Conservation (phyloP, 116 monocot genomes). For the Cymodocea nodosa region DNA sequence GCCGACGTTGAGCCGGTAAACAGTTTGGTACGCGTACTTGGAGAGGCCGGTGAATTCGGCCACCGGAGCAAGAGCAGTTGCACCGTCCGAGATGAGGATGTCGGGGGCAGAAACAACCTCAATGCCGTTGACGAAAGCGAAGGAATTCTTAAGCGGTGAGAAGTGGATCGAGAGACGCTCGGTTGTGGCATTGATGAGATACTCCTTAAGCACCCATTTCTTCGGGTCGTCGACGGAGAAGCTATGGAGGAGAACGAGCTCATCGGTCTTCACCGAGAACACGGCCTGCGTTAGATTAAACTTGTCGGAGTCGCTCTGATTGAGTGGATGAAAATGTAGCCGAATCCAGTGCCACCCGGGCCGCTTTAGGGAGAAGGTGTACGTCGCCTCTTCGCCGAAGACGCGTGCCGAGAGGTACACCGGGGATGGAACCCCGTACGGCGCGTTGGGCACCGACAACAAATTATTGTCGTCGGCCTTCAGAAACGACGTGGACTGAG, state of each 20-base stretch:
- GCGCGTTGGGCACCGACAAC: slow-evolving; percentile 18
- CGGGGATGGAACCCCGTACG: slow-evolving; percentile 42
- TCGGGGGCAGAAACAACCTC: slow-evolving; percentile 21
- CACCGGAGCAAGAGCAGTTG: slow-evolving; percentile 5
- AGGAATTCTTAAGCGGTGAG: slow-evolving; percentile 16
- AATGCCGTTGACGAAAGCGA: slow-evolving; percentile 21
- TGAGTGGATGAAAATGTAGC: slow-evolving; percentile 69
- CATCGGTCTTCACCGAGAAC: slow-evolving; percentile 61
- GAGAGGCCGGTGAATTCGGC: slow-evolving; percentile 19
- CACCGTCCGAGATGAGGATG: slow-evolving; percentile 7
- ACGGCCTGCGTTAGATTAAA: slow-evolving; percentile 41
- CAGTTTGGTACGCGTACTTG: slow-evolving; percentile 33
- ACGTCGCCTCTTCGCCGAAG: slow-evolving; percentile 49
- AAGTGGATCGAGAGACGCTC: slow-evolving; percentile 18
- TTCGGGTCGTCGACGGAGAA: slow-evolving; percentile 26
- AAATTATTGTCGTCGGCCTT: slow-evolving; percentile 26
- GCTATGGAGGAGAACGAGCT: slow-evolving; percentile 67
- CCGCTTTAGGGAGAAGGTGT: slow-evolving; percentile 42
- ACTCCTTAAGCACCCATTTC: slow-evolving; percentile 52
- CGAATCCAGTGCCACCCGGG: slow-evolving; percentile 90
- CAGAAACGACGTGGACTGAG: slow-evolving; percentile 40
- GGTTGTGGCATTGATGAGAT: slow-evolving; percentile 53
- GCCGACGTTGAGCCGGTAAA: slow-evolving; percentile 60
- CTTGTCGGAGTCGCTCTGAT: slow-evolving; percentile 4
- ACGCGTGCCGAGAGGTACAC: slow-evolving; percentile 65